A percentile compares a stretch with the other conserved stretches of the same genome.
Evolutionary conservation across 2,329 filamentous ascomycete genomes (phyloP).

Genomic region (Lasiodiplodia citricola): DNA sequence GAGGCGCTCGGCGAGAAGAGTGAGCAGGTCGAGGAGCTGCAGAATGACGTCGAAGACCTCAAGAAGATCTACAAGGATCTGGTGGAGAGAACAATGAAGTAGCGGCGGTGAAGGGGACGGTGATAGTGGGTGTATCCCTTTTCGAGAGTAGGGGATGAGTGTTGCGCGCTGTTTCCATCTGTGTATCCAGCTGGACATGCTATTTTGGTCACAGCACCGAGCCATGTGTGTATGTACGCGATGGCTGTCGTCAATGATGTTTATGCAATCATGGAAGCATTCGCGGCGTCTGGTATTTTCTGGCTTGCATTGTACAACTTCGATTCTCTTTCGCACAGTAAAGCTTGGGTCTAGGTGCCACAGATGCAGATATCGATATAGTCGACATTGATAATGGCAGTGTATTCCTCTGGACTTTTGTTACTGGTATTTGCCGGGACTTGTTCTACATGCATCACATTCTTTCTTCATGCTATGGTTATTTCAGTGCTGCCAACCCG

Average conservation of each 20-base stretch:
- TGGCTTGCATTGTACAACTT: background rate
- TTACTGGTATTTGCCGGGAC: background rate
- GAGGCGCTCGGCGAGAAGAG: constrained; percentile 98
- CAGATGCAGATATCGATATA: background rate
- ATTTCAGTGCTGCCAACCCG: background rate
- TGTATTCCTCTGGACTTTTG: background rate
- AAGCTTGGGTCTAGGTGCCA: background rate
- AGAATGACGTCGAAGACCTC: constrained; percentile 85
- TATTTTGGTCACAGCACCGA: background rate
- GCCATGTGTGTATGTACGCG: constrained; percentile 12
- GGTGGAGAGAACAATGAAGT: constrained; percentile 81
- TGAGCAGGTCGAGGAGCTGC: constrained; percentile 89
- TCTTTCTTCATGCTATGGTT: background rate
- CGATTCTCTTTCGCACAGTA: background rate
- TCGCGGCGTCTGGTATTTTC: background rate
- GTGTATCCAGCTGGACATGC: background rate
- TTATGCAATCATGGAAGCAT: constrained; percentile 16
- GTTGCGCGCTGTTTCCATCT: background rate
- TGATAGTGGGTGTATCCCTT: background rate
- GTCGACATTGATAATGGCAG: background rate
- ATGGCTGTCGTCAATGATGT: constrained; percentile 15
- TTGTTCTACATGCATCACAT: background rate
- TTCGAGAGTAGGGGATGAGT: background rate
- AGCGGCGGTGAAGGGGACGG: constrained; percentile 24
- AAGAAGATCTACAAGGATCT: constrained; percentile 96